These are phyloP conservation scores for Umbelopsis sp. DNA, from an alignment of 192 early-diverging fungal genomes.

Conservation along the genomic window DNA sequence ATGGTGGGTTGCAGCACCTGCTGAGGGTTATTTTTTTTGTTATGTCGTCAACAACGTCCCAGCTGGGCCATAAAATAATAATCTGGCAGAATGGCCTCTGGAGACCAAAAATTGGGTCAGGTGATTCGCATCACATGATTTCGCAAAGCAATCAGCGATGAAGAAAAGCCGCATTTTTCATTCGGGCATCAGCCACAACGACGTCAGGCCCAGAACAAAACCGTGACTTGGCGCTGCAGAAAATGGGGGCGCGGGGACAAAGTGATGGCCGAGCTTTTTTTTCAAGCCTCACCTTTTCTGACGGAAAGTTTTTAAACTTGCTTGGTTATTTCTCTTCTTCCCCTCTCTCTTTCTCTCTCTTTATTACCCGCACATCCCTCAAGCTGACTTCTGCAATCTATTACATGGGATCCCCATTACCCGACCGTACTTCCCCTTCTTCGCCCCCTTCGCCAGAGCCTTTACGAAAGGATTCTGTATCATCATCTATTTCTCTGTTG, in stretches of 20 bases:
- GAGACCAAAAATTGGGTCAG: background rate
- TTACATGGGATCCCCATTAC: conserved; percentile 1
- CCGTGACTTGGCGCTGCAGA: background rate
- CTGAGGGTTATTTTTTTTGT: conserved; percentile 14
- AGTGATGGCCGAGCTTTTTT: background rate
- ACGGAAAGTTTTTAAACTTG: background rate
- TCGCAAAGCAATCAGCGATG: background rate
- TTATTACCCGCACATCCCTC: background rate
- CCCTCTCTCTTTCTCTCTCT: background rate
- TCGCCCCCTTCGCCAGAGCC: background rate
- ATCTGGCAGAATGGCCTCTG: background rate
- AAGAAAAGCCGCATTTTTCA: background rate
- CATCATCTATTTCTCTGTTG: conserved; percentile 11
- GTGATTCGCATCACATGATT: conserved; percentile 11
- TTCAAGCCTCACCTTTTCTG: conserved; percentile 10
- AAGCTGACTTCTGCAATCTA: background rate
- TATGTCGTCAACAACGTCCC: conserved; percentile 20
- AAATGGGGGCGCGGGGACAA: conserved; percentile 21
- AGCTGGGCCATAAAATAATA: background rate
- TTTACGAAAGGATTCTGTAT: conserved; percentile 9
- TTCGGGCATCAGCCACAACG: conserved; percentile 20
- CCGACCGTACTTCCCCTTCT: background rate
- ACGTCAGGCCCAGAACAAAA: conserved; percentile 23
- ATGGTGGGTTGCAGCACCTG: conserved; percentile 10
- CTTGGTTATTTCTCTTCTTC: background rate